phyloP scores from a whole-genome alignment of 345 rosid genomes.

The Rhodomyrtus tomentosa region DNA sequence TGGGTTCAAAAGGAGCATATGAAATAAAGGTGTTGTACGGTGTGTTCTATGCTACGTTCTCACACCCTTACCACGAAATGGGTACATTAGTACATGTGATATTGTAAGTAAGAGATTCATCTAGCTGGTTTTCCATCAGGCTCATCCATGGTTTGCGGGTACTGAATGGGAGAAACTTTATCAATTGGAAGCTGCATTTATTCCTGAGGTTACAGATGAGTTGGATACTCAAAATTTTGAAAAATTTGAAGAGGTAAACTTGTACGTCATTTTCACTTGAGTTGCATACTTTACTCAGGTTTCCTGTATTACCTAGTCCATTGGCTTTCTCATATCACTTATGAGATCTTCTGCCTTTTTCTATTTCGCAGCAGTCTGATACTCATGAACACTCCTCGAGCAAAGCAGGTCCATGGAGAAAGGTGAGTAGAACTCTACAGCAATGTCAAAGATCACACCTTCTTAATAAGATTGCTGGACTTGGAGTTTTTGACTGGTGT shows the following conservation, averaged over 20 bases:
- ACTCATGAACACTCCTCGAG: slow-evolving; percentile 12
- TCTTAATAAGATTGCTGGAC: background rate
- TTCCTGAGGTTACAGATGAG: slow-evolving; percentile 84
- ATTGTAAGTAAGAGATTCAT: slow-evolving; percentile 12
- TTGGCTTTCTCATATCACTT: background rate
- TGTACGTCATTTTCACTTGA: background rate
- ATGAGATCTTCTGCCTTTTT: background rate
- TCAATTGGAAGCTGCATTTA: slow-evolving; percentile 82
- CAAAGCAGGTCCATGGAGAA: slow-evolving; percentile 52
- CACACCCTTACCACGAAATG: background rate
- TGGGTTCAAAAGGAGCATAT: slow-evolving; percentile 75
- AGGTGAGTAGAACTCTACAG: slow-evolving; percentile 15
- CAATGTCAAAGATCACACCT: background rate
- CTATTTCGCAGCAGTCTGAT: slow-evolving; percentile 23
- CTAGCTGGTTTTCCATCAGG: slow-evolving; percentile 26
- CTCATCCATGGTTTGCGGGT: slow-evolving; percentile 73
- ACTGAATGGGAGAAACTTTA: slow-evolving; percentile 71
- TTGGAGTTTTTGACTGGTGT: background rate
- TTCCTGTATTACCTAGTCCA: background rate
- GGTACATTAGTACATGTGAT: background rate
- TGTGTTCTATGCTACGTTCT: slow-evolving; percentile 42
- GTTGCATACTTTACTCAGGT: background rate
- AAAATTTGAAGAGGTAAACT: slow-evolving; percentile 75
- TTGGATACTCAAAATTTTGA: slow-evolving; percentile 96
- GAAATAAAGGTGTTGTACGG: slow-evolving; percentile 81